Evolutionary conservation across 2,329 filamentous ascomycete genomes (phyloP).

Genomic region (Capronia epimyces): DNA sequence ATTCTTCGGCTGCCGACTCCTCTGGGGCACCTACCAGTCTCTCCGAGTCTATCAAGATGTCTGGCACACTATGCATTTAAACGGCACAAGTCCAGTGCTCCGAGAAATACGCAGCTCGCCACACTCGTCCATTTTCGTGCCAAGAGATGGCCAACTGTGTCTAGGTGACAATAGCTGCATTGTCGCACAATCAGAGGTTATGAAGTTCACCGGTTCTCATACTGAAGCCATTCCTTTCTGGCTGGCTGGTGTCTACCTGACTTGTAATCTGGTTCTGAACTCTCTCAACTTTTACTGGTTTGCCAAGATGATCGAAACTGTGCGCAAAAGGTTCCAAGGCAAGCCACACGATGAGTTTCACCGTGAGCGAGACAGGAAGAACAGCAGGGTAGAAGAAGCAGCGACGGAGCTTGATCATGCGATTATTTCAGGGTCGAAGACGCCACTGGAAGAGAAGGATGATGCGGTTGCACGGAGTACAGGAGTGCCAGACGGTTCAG

Average conservation of each 20-base stretch:
- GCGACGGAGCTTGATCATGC: slow-evolving; percentile 30
- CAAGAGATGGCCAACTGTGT: slow-evolving; percentile 35
- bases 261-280: slow-evolving; percentile 56
- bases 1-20: slow-evolving; percentile 58
- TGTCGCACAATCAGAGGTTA: slow-evolving; percentile 43
- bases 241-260: slow-evolving; percentile 55
- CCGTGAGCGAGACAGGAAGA: slow-evolving; percentile 25
- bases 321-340: slow-evolving; percentile 57
- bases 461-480: slow-evolving; percentile 13
- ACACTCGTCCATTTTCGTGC: slow-evolving; percentile 20
- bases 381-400: slow-evolving; percentile 27
- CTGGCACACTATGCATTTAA: slow-evolving; percentile 47
- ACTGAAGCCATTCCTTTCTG: slow-evolving; percentile 49
- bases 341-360: slow-evolving; percentile 33
- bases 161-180: slow-evolving; percentile 37
- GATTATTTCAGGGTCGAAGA: slow-evolving; percentile 26
- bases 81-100: slow-evolving; percentile 32
- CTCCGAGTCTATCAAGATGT: slow-evolving; percentile 56
- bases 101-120: slow-evolving; percentile 26
- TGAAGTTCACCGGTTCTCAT: slow-evolving; percentile 43
- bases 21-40: slow-evolving; percentile 59
- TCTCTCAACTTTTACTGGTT: slow-evolving; percentile 63
- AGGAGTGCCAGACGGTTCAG: slow-evolving; percentile 10
- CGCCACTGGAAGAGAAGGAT: slow-evolving; percentile 11
- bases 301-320: slow-evolving; percentile 61